phyloP scores from a whole-genome alignment of 352 stramenopile species.

The Thalassiosira hispida region DNA sequence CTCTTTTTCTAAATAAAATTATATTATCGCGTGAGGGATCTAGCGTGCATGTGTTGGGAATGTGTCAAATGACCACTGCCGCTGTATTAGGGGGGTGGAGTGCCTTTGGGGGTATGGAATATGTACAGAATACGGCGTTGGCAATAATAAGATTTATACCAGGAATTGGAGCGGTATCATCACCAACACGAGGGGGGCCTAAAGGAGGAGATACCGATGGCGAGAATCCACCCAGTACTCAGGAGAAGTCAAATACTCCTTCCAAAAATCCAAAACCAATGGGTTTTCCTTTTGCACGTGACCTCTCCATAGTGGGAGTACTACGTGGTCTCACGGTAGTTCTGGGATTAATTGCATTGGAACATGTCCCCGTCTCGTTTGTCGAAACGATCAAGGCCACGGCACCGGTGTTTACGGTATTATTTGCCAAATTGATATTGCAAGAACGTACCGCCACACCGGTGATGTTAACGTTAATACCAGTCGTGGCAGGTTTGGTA shows the following conservation, averaged over 20 bases:
- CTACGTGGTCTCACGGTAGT: slow-evolving; percentile 89
- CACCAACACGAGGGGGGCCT: too few relatives aligned
- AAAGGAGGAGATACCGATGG: too few relatives aligned
- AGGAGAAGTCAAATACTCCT: not conserved
- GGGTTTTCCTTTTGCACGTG: slow-evolving; percentile 37
- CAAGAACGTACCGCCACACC: slow-evolving; percentile 87
- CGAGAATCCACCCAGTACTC: not conserved
- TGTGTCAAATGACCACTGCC: slow-evolving; percentile 64
- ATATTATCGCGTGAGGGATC: slow-evolving; percentile 38
- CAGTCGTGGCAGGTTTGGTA: slow-evolving; percentile 88
- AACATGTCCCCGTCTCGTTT: slow-evolving; percentile 92
- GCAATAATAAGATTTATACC: too few relatives aligned
- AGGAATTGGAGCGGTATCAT: too few relatives aligned
- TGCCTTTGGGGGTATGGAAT: slow-evolving; percentile 33
- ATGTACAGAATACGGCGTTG: not conserved
- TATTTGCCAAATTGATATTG: slow-evolving; percentile 88
- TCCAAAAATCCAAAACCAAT: not conserved
- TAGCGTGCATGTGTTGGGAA: slow-evolving; percentile 53
- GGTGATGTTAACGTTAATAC: slow-evolving; percentile 89
- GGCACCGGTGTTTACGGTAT: slow-evolving; percentile 90
- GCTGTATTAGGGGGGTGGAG: slow-evolving; percentile 54
- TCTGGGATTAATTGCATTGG: slow-evolving; percentile 89
- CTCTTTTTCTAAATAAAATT: slow-evolving; percentile 53
- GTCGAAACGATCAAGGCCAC: slow-evolving; percentile 92
- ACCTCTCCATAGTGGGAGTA: slow-evolving; percentile 61